A percentile compares a stretch with the other conserved stretches of the same genome.
Evolutionary conservation across 495 filamentous ascomycete species (phyloP).

Genomic region (Sordaria brevicollis): DNA sequence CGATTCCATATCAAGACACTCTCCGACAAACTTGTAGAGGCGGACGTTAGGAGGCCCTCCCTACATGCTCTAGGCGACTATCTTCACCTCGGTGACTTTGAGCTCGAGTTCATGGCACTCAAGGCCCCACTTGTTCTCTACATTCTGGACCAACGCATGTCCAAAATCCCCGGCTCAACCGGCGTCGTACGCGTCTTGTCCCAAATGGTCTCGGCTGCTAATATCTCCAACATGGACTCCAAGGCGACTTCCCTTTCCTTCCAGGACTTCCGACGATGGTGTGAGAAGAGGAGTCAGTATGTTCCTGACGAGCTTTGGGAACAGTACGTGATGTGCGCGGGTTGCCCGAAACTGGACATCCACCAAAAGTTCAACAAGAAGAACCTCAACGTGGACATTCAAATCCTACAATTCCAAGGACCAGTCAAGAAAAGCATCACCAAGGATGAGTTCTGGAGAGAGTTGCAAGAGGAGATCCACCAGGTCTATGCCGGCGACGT

Average conservation of each 20-base stretch:
- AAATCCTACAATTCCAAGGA: conserved; percentile 69
- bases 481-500: conserved; percentile 58
- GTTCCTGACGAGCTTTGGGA: conserved; percentile 80
- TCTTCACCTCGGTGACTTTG: conserved; percentile 67
- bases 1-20: conserved; percentile 80
- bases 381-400: conserved; percentile 88
- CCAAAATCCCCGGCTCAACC: conserved; percentile 73
- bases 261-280: conserved; percentile 62
- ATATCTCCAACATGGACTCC: conserved; percentile 60
- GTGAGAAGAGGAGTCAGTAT: conserved; percentile 78
- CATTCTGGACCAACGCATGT: conserved; percentile 81
- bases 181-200: conserved; percentile 79
- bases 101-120: conserved; percentile 79
- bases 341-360: conserved; percentile 77
- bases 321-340: conserved; percentile 83
- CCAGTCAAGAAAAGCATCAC: conserved; percentile 31
- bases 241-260: conserved; percentile 64
- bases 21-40: conserved; percentile 68
- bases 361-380: conserved; percentile 96
- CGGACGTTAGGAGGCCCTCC: conserved; percentile 74
- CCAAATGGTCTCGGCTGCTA: conserved; percentile 68
- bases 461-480: conserved; percentile 66
- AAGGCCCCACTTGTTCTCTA: conserved; percentile 89
- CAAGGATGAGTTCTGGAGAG: conserved; percentile 66
- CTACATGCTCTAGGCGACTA: conserved; percentile 69